Evolutionary conservation across 108 stramenopile species (phyloP).

Genomic region (Nannochloropsis oceanica): DNA sequence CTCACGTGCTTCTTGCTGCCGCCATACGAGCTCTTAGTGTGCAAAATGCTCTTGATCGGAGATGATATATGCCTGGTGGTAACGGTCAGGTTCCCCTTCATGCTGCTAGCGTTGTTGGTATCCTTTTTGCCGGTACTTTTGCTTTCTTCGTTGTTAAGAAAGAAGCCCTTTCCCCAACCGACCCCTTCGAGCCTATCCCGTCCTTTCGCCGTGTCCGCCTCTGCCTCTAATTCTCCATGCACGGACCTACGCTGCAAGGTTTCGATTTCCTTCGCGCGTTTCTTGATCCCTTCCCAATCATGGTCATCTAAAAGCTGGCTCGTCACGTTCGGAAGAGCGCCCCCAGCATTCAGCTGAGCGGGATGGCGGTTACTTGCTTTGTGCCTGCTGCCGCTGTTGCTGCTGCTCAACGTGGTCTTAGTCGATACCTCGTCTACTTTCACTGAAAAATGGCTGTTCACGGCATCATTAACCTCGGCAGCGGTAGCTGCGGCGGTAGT

Average conservation of each 20-base stretch:
- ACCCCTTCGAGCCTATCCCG: background rate
- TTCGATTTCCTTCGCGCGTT: background rate
- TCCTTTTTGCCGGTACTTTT: no score
- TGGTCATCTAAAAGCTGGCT: background rate
- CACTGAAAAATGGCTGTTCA: background rate
- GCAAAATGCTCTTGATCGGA: background rate
- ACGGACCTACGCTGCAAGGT: background rate
- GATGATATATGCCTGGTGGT: background rate
- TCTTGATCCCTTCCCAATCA: background rate
- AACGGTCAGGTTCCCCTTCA: no score
- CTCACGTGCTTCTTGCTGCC: background rate
- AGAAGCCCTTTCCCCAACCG: background rate
- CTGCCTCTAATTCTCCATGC: background rate
- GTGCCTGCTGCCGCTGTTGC: background rate
- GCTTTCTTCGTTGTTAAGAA: background rate
- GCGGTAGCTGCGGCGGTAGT: background rate
- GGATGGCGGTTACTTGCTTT: background rate
- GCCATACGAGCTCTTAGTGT: background rate
- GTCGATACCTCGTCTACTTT: background rate
- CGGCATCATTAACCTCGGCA: background rate
- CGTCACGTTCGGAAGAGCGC: background rate
- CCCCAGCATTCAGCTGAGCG: background rate
- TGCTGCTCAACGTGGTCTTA: background rate
- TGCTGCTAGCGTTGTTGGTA: no score
- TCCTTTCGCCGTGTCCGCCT: background rate